Evolutionary conservation across 495 filamentous ascomycete genomes (phyloP).

Genomic region (Daldinia caldariorum): DNA sequence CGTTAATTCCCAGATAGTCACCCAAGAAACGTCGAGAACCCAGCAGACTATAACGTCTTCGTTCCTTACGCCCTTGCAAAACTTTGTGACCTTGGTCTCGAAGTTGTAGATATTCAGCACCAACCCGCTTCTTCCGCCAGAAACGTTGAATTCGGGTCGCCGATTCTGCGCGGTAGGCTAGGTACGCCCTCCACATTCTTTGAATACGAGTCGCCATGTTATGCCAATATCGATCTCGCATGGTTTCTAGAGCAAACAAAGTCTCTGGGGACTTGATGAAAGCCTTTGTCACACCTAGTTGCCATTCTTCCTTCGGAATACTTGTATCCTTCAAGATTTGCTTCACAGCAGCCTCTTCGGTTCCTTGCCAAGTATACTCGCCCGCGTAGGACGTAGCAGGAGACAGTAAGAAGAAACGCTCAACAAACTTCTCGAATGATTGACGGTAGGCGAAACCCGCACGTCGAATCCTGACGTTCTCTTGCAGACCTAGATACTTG

Average conservation of each 20-base stretch:
- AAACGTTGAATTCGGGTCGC: conserved; percentile 93
- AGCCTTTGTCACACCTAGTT: conserved; percentile 95
- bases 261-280: conserved; percentile 99
- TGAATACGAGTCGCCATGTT: conserved; percentile 99
- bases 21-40: conserved; percentile 93
- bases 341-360: conserved; percentile 84
- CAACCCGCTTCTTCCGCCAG: conserved; percentile 91
- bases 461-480: conserved; percentile 97
- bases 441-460: conserved; percentile 98
- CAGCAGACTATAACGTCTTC: conserved; percentile 86
- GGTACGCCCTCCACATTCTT: conserved; percentile 94
- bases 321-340: conserved; percentile 96
- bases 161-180: conserved; percentile 90
- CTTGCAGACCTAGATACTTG: conserved; percentile 98
- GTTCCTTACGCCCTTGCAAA: conserved; percentile 85
- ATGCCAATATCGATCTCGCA: conserved; percentile 98
- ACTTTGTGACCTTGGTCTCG: conserved; percentile 91
- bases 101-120: conserved; percentile 84
- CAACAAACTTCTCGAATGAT: conserved; percentile 97
- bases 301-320: conserved; percentile 94
- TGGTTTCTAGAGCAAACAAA: conserved; percentile 94
- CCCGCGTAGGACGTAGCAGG: conserved; percentile 95
- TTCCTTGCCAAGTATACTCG: conserved; percentile 95
- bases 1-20: conserved; percentile 91
- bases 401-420: conserved; percentile 95